Evolutionary conservation across 2,329 filamentous ascomycete genomes (phyloP), one percentile per base, ranked within the genome.

Genomic region (Ascochyta fabae): DNA sequence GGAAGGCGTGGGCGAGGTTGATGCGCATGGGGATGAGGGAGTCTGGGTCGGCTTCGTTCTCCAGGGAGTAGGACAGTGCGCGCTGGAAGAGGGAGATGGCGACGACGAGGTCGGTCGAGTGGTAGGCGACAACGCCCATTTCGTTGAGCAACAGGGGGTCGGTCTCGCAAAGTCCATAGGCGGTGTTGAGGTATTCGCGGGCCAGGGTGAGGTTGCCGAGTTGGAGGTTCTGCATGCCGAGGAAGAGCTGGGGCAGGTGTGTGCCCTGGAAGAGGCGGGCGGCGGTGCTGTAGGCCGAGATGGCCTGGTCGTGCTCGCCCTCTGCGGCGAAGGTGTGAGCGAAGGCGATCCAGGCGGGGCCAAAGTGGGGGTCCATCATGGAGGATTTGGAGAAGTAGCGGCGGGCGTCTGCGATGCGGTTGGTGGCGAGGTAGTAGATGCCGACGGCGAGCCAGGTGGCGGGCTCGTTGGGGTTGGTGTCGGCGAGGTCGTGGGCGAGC

Each of bases 151-250:
- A 85, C 6, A 98, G 79, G 0, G 95, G 95, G 67, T 99, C 95
- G 1, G 87, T 89, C 66, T 88, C 86, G 79, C 92, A 96, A 12
- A 96, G 82, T 0, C 85, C 83, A 73, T 95, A 96, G 0, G 95
- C 93, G 3, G 92, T 92, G 68, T 91, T 92, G 40, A 98, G 84
- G 73, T 98, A 99, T 74, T 99, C 95, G 62, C 96, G 90, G 0
- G 96, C 95, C 15, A 98, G 83, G 0, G 88, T 88, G 85, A 98
- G 91, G 68, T 99, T 98, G 76, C 96, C 96, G 57, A 99, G 84
- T 16, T 94, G 92, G 43, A 98, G 88, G 76, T 99, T 96, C 75
- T 99, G 96, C 95, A 99, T 99, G 6, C 96, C 95, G 24, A 99
- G 80, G 74, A 98, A 99, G 3, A 99, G 86, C 70, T 96, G 94